phyloP scores from a whole-genome alignment of 495 filamentous ascomycete species.

The Immersiella caudata region DNA sequence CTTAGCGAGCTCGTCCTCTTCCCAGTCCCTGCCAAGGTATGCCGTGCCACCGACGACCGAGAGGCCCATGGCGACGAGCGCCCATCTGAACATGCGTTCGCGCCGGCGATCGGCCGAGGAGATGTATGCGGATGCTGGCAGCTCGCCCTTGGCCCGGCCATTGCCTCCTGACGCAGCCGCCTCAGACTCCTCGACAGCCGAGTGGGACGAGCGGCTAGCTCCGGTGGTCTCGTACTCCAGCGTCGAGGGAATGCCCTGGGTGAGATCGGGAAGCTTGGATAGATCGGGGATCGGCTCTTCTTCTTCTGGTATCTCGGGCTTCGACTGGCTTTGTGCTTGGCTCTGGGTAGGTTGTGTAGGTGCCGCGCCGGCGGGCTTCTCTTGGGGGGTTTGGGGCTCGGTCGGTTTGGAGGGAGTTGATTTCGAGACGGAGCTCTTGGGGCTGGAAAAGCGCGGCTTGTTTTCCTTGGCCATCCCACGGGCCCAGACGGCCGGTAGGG shows the following conservation, averaged over 20 bases:
- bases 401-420: slow-evolving; percentile 8
- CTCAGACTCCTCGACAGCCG: slow-evolving; percentile 63
- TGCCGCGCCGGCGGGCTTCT: not conserved
- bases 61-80: slow-evolving; percentile 52
- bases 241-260: slow-evolving; percentile 88
- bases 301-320: slow-evolving; percentile 21
- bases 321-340: slow-evolving; percentile 4
- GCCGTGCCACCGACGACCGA: slow-evolving; percentile 38
- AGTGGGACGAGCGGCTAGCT: slow-evolving; percentile 48
- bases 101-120: slow-evolving; percentile 85
- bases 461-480: slow-evolving; percentile 48
- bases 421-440: slow-evolving; percentile 23
- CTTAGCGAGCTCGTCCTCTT: slow-evolving; percentile 67
- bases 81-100: slow-evolving; percentile 65
- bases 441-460: slow-evolving; percentile 31
- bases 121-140: slow-evolving; percentile 82
- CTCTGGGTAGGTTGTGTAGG: not conserved
- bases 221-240: slow-evolving; percentile 67
- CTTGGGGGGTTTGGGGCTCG: not conserved
- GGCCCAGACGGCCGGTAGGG: slow-evolving; percentile 37
- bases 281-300: slow-evolving; percentile 44
- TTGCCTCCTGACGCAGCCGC: slow-evolving; percentile 51
- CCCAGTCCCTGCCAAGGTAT: slow-evolving; percentile 84
- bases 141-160: slow-evolving; percentile 56
- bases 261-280: slow-evolving; percentile 79